A percentile compares a stretch with the other conserved stretches of the same genome.
These are phyloP conservation scores for Arxiozyma bovina DNA, from an alignment of 1,139 yeast genomes.

Conservation along the genomic window DNA sequence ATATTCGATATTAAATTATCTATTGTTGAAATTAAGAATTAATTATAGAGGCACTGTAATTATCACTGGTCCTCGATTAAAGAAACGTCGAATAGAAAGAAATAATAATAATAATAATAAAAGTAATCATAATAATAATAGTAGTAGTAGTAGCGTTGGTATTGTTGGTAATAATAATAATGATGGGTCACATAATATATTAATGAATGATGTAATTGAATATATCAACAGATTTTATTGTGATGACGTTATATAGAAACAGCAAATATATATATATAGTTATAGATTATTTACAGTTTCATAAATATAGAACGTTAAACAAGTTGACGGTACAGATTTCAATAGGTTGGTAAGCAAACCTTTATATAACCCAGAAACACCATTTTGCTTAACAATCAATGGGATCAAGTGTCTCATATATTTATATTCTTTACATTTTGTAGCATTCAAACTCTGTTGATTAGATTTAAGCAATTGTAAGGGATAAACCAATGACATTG, in stretches of 20 bases:
- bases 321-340: conserved; percentile 67
- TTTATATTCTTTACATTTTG: conserved; percentile 32
- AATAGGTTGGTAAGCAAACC: conserved; percentile 56
- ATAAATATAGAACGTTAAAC: conserved; percentile 59
- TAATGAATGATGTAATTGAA: not conserved
- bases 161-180: too few relatives aligned
- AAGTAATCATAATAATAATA: too few relatives aligned
- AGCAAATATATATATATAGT: not conserved
- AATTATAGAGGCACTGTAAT: not conserved
- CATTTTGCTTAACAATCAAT: conserved; percentile 39
- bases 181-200: not conserved
- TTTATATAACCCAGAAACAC: conserved; percentile 59
- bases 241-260: not conserved
- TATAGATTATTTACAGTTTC: conserved; percentile 35
- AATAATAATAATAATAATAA: too few relatives aligned
- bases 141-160: not conserved
- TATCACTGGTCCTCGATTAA: not conserved
- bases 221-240: not conserved
- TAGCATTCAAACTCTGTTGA: conserved; percentile 47
- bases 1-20: not conserved
- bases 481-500: conserved; percentile 71
- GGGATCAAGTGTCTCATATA: conserved; percentile 33
- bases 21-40: not conserved
- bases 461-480: conserved; percentile 75
- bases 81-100: not conserved